Evolutionary conservation across 495 filamentous ascomycete genomes (phyloP), one percentile per base, ranked within the genome.

Genomic region (Bacidia gigantensis): DNA sequence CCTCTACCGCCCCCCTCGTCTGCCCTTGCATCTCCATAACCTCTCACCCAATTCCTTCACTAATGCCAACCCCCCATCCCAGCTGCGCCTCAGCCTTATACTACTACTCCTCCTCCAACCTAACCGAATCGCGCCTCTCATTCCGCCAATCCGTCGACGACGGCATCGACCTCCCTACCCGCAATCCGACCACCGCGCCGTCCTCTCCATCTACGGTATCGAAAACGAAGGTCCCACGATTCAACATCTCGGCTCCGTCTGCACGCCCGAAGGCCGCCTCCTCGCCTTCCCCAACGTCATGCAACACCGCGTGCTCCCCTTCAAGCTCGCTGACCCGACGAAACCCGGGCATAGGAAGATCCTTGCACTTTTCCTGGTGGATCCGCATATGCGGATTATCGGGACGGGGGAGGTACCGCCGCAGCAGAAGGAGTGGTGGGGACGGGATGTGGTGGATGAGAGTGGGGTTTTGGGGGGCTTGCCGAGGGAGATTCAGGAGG

Each of bases 91-190:
- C 75, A 0, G 75, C 77, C 2, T 57, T 82, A 3, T 82, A 78
- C 62, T 81, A 80, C 66, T 82, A 79, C 58, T 75, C 80, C 53
- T 64, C 57, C 47, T 65, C 78, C 2, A 86, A 87, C 60, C 75
- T 84, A 49, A 79, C 73, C 3, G 61, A 70, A 3, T 76, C 68
- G 51, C 58, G 56, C 23, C 68, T 85, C 0, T 57, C 67, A 0
- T 81, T 84, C 58, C 72, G 73, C 12, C 67, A 75, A 29, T 51
- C 57, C 3, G 43, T 60, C 2, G 46, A 64, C 20, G 50, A 63
- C 0, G 21, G 47, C n/a, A 0, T 38, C 0, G 52, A 56, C 0
- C 11, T 67, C 0, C 0, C 11, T 68, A 69, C 53, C 52, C 57
- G 5, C 67, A 72, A 56, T 49, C 51, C n/a, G 59, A 60, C 10